Conservation (phyloP, 306 rosid genomes). For the Vigna reflexopilosa region DNA sequence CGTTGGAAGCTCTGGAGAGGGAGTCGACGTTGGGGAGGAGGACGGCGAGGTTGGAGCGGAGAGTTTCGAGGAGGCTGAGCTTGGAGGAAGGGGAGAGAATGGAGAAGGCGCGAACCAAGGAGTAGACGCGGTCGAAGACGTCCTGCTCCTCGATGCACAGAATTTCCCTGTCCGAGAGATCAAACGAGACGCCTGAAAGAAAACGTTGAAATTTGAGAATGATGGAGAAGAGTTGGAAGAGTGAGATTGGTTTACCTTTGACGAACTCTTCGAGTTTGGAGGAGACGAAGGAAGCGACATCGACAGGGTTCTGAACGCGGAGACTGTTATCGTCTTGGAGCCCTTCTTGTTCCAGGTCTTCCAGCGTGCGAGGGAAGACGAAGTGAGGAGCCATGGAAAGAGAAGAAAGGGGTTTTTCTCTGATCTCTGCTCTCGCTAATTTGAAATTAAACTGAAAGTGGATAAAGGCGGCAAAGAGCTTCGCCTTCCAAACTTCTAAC, state of each 20-base stretch:
- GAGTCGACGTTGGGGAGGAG: constrained; percentile 92
- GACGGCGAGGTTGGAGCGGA: constrained; percentile 88
- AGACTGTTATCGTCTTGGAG: constrained; percentile 66
- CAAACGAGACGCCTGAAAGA: constrained; percentile 76
- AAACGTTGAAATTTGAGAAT: neutral
- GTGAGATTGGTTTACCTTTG: constrained; percentile 62
- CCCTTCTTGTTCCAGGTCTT: constrained; percentile 67
- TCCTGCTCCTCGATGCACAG: constrained; percentile 85
- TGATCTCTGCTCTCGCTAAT: neutral
- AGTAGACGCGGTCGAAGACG: constrained; percentile 82
- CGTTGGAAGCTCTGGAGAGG: constrained; percentile 67
- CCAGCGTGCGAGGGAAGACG: constrained; percentile 72
- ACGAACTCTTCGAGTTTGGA: constrained; percentile 87
- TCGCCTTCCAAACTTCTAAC: too few relatives aligned
- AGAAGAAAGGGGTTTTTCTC: constrained; percentile 23
- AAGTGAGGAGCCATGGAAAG: constrained; percentile 74
- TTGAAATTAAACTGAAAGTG: constrained; percentile 34
- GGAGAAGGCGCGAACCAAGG: constrained; percentile 62
- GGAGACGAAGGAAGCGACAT: constrained; percentile 61
- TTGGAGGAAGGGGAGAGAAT: constrained; percentile 67
- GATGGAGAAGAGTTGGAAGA: neutral
- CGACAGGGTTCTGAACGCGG: constrained; percentile 54
- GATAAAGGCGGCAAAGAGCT: too few relatives aligned
- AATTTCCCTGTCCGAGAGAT: constrained; percentile 86
- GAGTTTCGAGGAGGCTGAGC: constrained; percentile 75